Percentiles rank a stretch among this genome's conserved stretches.
Evolutionary conservation across 1,139 yeast species (phyloP).

Genomic region (Hyphopichia buzzinii): DNA sequence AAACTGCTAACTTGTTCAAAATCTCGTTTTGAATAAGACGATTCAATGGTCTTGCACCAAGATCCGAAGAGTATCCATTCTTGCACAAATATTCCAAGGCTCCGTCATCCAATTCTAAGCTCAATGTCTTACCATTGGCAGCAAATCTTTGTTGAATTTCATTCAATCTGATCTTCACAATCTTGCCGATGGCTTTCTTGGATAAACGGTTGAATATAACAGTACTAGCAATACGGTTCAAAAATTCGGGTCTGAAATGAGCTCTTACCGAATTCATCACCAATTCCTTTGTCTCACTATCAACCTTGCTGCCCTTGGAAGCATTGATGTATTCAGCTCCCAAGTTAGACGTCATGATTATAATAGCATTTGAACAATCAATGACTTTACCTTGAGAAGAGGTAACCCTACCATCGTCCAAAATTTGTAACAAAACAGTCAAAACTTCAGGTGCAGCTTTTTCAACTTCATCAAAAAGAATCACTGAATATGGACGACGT

Average conservation of each 20-base stretch:
- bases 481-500: conserved; percentile 91
- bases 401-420: conserved; percentile 96
- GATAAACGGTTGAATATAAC: conserved; percentile 91
- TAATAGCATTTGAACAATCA: conserved; percentile 87
- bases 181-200: conserved; percentile 86
- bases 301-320: conserved; percentile 62
- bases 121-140: conserved; percentile 74
- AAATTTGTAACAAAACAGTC: conserved; percentile 83
- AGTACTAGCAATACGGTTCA: conserved; percentile 91
- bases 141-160: conserved; percentile 87
- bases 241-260: conserved; percentile 96
- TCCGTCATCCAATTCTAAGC: conserved; percentile 63
- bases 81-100: conserved; percentile 80
- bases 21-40: conserved; percentile 87
- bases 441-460: conserved; percentile 99
- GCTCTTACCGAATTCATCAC: conserved; percentile 84
- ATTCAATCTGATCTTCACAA: conserved; percentile 75
- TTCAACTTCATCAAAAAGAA: conserved; percentile 94
- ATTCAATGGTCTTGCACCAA: conserved; percentile 98
- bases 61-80: conserved; percentile 86
- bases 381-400: conserved; percentile 92
- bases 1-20: conserved; percentile 83
- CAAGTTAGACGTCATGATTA: conserved; percentile 95
- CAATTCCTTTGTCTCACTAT: conserved; percentile 62
- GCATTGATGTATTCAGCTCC: conserved; percentile 90